Percentiles rank a stretch among this genome's conserved stretches.
Evolutionary conservation across 2,329 filamentous ascomycete species (phyloP).

Genomic region (Epichloe festucae): DNA sequence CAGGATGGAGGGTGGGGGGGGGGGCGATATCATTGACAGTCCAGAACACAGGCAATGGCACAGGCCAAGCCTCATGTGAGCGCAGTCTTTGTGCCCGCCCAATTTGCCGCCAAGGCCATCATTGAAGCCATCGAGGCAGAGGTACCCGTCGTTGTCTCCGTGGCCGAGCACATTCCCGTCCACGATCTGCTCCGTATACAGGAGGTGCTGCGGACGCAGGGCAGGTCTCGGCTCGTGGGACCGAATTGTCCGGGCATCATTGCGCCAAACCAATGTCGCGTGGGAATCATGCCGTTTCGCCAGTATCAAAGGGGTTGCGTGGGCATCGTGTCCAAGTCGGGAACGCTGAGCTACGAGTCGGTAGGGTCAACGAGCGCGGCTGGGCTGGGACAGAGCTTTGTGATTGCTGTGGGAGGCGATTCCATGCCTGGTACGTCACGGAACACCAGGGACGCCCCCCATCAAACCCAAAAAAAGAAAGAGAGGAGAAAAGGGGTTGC

Average conservation of each 20-base stretch:
- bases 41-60: slow-evolving; percentile 17
- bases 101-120: slow-evolving; percentile 52
- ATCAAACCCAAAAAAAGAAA: too few relatives aligned
- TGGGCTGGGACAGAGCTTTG: slow-evolving; percentile 66
- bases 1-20: too few relatives aligned
- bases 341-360: slow-evolving; percentile 68
- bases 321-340: slow-evolving; percentile 69
- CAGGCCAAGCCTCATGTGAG: slow-evolving; percentile 46
- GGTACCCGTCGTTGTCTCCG: slow-evolving; percentile 63
- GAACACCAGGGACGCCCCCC: neutral
- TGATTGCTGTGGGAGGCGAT: slow-evolving; percentile 68
- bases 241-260: slow-evolving; percentile 77
- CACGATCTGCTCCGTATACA: slow-evolving; percentile 64
- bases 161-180: slow-evolving; percentile 68
- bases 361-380: slow-evolving; percentile 60
- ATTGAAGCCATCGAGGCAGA: slow-evolving; percentile 67
- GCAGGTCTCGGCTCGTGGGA: slow-evolving; percentile 58
- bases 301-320: slow-evolving; percentile 45
- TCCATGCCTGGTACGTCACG: slow-evolving; percentile 43
- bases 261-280: slow-evolving; percentile 51
- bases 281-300: slow-evolving; percentile 28
- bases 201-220: slow-evolving; percentile 58
- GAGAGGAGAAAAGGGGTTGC: too few relatives aligned
- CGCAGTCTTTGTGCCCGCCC: slow-evolving; percentile 61
- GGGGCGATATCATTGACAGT: neutral